Percentiles rank a stretch among this genome's conserved stretches.
phyloP scores from a whole-genome alignment of 2,329 filamentous ascomycete species.

The Aspergillus tanneri region DNA sequence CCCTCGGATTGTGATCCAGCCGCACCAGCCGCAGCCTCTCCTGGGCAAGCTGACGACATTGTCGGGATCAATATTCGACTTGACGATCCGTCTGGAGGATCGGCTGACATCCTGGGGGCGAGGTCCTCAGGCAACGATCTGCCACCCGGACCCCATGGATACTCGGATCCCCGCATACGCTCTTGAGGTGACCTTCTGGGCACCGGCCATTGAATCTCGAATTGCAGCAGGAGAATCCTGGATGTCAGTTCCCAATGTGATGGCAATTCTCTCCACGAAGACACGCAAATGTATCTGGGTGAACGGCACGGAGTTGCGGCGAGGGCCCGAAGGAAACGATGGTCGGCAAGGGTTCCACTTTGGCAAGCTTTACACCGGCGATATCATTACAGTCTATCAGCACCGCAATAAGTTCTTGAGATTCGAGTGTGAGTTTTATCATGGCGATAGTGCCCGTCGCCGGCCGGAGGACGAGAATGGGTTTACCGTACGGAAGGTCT shows the following conservation, averaged over 20 bases:
- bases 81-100: constrained; percentile 65
- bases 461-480: constrained; percentile 44
- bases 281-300: constrained; percentile 72
- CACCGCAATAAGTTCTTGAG: constrained; percentile 40
- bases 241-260: constrained; percentile 55
- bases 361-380: constrained; percentile 71
- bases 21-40: constrained; percentile 38
- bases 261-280: constrained; percentile 75
- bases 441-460: constrained; percentile 44
- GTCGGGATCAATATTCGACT: constrained; percentile 62
- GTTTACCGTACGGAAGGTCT: constrained; percentile 42
- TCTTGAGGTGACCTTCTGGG: constrained; percentile 74
- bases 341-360: constrained; percentile 55
- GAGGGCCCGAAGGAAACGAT: constrained; percentile 54
- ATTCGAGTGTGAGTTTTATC: constrained; percentile 48
- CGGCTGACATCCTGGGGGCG: constrained; percentile 77
- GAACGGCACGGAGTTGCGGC: constrained; percentile 67
- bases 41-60: constrained; percentile 68
- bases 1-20: constrained; percentile 19
- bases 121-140: constrained; percentile 63
- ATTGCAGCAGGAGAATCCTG: constrained; percentile 58
- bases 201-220: constrained; percentile 62
- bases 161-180: constrained; percentile 76
- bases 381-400: constrained; percentile 71
- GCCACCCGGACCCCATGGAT: constrained; percentile 64